A percentile compares a stretch with the other conserved stretches of the same genome.
These are phyloP conservation scores for Infundibulicybe gibba DNA, from an alignment of 768 basidiomycete genomes.

Conservation along the genomic window DNA sequence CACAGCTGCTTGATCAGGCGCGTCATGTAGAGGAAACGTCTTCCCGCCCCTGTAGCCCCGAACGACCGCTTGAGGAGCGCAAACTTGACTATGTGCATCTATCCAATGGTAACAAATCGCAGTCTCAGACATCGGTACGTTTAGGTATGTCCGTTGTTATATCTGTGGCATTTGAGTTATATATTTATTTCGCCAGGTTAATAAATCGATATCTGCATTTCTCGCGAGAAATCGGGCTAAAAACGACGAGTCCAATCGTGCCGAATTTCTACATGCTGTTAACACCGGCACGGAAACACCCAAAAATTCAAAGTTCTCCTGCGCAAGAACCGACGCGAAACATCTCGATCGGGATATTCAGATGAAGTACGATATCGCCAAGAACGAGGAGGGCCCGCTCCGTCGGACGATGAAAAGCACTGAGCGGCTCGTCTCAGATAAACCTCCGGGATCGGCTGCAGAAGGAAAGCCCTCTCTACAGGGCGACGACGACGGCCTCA, in stretches of 20 bases:
- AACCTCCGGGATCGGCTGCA: background rate
- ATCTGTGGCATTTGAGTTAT: background rate
- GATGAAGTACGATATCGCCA: conserved; percentile 87
- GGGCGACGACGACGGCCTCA: conserved; percentile 13
- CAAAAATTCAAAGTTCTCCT: conserved; percentile 37
- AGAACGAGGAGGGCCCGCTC: conserved; percentile 76
- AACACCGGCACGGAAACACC: conserved; percentile 19
- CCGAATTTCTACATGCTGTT: conserved; percentile 65
- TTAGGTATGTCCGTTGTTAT: background rate
- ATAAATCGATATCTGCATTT: conserved; percentile 67
- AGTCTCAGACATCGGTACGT: conserved; percentile 59
- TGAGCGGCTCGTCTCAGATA: background rate
- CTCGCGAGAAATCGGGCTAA: conserved; percentile 67
- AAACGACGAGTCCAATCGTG: conserved; percentile 74
- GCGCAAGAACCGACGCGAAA: conserved; percentile 74
- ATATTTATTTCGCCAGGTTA: conserved; percentile 41
- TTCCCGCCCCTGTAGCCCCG: background rate
- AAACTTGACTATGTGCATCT: conserved; percentile 61
- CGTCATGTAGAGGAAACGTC: no score
- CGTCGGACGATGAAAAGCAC: conserved; percentile 47
- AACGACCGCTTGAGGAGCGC: conserved; percentile 53
- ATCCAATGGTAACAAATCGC: conserved; percentile 40
- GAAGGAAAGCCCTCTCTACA: background rate
- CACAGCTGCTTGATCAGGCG: no score
- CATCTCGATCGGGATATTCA: conserved; percentile 69